Base-by-base conservation (phyloP, 192 early-diverging fungal genomes). In the Blastocladiella britannica region DNA sequence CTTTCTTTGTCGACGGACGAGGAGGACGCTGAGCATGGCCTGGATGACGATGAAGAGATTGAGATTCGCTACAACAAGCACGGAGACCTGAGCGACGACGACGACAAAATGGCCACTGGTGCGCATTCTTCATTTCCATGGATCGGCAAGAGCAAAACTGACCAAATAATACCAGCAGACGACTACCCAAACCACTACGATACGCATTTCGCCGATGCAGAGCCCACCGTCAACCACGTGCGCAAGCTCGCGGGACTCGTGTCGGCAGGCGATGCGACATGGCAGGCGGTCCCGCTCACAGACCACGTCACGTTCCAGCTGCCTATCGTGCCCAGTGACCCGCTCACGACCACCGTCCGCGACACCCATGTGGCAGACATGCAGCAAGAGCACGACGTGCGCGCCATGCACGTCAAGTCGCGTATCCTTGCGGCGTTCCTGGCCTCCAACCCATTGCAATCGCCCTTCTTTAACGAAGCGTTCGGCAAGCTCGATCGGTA, bases 401-500 rank as follows among this genome's bases (percentile, higher is more conserved):
- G 55, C 26, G 64, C 65, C 20, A 30, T 65, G 47, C 56, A 61
- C n/a, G 62, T 65, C 28, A 65, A 62, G 9, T 47, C 55, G 20
- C 54, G 58, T 20, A 28, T 67, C 8, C 31, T 54, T 5, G 56
- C 25, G 22, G 4, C 7, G 27, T 27, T 58, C 29, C 43, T 27
- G n/a, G 8, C 9, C 5, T 18, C 56, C 6, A 51, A n/a, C 47
- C 25, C 52, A 27, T 4, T 58, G 4, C 72, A 78, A 27, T 71
- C 81, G 7, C 64, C 72, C 28, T 60, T 88, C 37, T 85, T 88
- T 61, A 61, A 56, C 3, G 55, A 69, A 1, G 55, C 88, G 12
- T 72, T 87, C 28, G 62, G 72, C 28, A 72, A 77, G 56, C 63
- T 94, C 26, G 81, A 76, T 29, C 66, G 74, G 57, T 94, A 93